phyloP scores from a whole-genome alignment of 2,329 filamentous ascomycete genomes.

The Colletotrichum sp. region DNA sequence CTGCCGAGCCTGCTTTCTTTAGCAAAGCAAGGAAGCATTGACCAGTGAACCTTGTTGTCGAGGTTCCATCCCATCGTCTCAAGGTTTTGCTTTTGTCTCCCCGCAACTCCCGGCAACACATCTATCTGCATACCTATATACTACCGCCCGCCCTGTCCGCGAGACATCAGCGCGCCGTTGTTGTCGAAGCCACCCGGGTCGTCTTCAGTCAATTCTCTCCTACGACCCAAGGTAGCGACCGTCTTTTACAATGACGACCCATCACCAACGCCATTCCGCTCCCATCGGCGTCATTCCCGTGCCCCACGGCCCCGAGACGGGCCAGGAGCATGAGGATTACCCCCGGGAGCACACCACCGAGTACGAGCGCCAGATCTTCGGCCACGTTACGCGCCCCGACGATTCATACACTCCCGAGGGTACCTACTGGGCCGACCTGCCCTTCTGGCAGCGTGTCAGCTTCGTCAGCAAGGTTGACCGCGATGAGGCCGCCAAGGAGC shows the following conservation, averaged over 20 bases:
- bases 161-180: neutral
- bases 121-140: neutral
- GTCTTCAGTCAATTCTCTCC: neutral
- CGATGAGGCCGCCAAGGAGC: constrained; percentile 72
- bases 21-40: constrained; percentile 7
- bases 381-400: constrained; percentile 82
- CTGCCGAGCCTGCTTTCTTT: neutral
- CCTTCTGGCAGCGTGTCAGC: constrained; percentile 68
- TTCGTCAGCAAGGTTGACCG: constrained; percentile 81
- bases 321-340: constrained; percentile 54
- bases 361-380: constrained; percentile 69
- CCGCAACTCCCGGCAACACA: neutral
- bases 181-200: neutral
- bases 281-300: constrained; percentile 59
- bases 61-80: neutral
- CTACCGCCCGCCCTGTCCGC: neutral
- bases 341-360: constrained; percentile 48
- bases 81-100: constrained; percentile 13
- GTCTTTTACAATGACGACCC: constrained; percentile 26
- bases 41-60: constrained; percentile 1
- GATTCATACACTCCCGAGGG: constrained; percentile 86
- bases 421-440: constrained; percentile 92
- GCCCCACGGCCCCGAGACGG: constrained; percentile 56
- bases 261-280: constrained; percentile 44
- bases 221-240: neutral